A percentile compares a stretch with the other conserved stretches of the same genome.
These are phyloP conservation scores for Hygrophorus russula DNA, from an alignment of 768 basidiomycete species.

Conservation along the genomic window DNA sequence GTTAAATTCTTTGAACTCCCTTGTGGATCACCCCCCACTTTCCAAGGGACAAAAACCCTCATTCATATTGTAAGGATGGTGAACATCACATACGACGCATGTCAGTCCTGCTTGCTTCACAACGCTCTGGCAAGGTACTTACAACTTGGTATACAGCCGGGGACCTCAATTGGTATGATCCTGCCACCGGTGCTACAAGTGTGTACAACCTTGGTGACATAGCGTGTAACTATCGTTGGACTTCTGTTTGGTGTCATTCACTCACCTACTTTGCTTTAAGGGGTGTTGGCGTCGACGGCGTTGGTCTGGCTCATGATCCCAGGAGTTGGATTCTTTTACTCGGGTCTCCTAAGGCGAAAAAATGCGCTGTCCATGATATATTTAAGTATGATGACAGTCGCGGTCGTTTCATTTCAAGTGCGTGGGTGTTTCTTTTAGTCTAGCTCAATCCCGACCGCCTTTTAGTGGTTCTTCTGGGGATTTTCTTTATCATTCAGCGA, in stretches of 20 bases:
- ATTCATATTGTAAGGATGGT: conserved; percentile 20
- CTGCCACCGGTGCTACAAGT: background rate
- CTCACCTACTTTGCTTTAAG: too few relatives aligned
- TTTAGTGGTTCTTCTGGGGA: conserved; percentile 96
- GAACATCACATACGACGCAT: conserved; percentile 19
- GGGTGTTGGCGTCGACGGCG: conserved; percentile 60
- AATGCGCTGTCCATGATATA: conserved; percentile 90
- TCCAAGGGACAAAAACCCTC: too few relatives aligned
- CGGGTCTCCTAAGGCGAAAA: conserved; percentile 84
- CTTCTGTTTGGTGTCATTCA: too few relatives aligned
- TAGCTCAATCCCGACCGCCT: background rate
- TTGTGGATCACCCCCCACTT: conserved; percentile 1
- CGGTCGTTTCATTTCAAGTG: conserved; percentile 79
- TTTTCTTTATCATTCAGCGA: conserved; percentile 88
- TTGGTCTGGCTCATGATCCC: conserved; percentile 83
- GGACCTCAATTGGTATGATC: background rate
- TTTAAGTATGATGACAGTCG: conserved; percentile 64
- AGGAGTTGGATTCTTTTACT: conserved; percentile 82
- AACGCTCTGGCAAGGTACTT: background rate
- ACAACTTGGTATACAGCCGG: background rate
- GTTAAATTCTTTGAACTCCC: too few relatives aligned
- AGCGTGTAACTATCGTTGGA: conserved; percentile 16
- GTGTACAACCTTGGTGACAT: conserved; percentile 41
- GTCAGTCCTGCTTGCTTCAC: conserved; percentile 10
- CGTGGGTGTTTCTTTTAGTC: conserved; percentile 13